phyloP scores from a whole-genome alignment of 345 rosid species.

The Linum usitatissimum region DNA sequence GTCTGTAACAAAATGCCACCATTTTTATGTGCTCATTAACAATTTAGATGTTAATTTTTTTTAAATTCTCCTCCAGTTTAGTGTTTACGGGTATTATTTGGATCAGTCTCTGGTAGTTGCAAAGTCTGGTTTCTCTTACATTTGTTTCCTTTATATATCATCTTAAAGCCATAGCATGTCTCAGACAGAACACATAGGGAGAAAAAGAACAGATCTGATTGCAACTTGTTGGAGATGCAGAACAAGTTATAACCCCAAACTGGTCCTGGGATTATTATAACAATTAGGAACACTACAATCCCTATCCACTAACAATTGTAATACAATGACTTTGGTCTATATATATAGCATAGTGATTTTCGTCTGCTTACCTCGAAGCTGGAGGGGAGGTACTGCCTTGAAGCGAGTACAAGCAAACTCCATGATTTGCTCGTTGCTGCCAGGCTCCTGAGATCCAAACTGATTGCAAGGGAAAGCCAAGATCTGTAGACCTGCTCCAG shows the following conservation, averaged over 20 bases:
- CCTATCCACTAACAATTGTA: too few species aligned
- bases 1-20: background rate
- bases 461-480: slow-evolving; percentile 31
- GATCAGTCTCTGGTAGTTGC: background rate
- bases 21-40: too few species aligned
- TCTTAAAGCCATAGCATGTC: background rate
- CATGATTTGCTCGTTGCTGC: slow-evolving; percentile 22
- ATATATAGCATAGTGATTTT: too few species aligned
- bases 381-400: slow-evolving; percentile 29
- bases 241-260: too few species aligned
- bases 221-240: too few species aligned
- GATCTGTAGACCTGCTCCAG: slow-evolving; percentile 22
- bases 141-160: background rate
- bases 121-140: background rate
- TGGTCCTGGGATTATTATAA: too few species aligned
- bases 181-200: too few species aligned
- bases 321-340: too few species aligned
- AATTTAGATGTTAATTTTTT: too few species aligned
- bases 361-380: slow-evolving; percentile 20
- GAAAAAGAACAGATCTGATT: too few species aligned
- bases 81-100: background rate
- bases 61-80: too few species aligned
- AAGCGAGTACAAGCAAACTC: slow-evolving; percentile 29
- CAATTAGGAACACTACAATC: too few species aligned
- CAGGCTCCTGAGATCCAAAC: slow-evolving; percentile 28